These are phyloP conservation scores for Arctium lappa DNA, from an alignment of 129 eudicot species.

Conservation along the genomic window DNA sequence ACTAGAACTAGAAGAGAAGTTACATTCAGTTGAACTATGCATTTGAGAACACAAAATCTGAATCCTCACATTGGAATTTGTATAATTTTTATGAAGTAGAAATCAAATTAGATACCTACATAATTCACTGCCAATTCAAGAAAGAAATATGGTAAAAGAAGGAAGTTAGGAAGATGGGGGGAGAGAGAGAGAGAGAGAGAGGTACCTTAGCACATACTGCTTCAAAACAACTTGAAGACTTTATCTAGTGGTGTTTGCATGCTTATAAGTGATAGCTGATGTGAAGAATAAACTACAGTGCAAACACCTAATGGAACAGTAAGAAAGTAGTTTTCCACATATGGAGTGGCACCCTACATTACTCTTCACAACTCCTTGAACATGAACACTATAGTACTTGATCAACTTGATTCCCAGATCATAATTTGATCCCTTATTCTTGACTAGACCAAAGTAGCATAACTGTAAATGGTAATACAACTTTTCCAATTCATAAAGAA, in stretches of 20 bases:
- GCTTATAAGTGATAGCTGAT: constrained; percentile 29
- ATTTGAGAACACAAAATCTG: background rate
- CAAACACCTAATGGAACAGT: constrained; percentile 35
- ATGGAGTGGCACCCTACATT: constrained; percentile 10
- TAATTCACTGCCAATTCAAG: background rate
- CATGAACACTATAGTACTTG: constrained; percentile 2
- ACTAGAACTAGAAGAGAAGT: background rate
- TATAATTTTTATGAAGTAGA: background rate
- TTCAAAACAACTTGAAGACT: constrained; percentile 24
- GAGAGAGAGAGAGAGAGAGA: constrained; percentile 18
- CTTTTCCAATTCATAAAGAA: constrained; percentile 22
- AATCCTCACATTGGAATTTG: background rate
- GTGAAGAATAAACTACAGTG: constrained; percentile 22
- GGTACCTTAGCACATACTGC: constrained; percentile 11
- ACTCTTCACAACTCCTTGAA: constrained; percentile 15
- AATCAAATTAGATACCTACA: background rate
- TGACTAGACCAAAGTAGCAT: constrained; percentile 4
- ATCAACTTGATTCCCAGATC: constrained; percentile 11
- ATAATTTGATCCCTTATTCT: background rate
- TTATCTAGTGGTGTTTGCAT: constrained; percentile 28
- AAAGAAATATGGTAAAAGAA: background rate
- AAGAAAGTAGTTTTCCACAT: constrained; percentile 25
- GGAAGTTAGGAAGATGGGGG: background rate
- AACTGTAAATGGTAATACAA: constrained; percentile 23
- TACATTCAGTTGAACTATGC: background rate